Evolutionary conservation across 768 basidiomycete species (phyloP), one percentile per base, ranked within the genome.

Genomic region (Amanita exitialis): DNA sequence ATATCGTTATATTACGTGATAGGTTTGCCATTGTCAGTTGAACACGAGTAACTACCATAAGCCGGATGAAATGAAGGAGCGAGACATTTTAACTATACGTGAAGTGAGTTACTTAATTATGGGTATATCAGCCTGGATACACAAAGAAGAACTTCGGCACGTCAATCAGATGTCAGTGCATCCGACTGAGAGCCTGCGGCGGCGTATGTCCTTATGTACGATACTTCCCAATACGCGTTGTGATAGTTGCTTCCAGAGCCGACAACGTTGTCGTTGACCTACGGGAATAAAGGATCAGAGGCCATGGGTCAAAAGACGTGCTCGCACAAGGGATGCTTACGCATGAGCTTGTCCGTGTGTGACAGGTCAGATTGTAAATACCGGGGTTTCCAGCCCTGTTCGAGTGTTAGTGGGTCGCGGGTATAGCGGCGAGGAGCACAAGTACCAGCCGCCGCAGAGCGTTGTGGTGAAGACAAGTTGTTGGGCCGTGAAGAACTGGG

Each of bases 391-490:
- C 77, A 8, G 76, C 77, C 68, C 68, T 71, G 45, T 35, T 39
- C 34, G 13, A 10, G 9, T 9, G 28, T 30, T 30, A 30, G 28
- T 30, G 10, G 0, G 28, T 30, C 3, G 12, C 6, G 3, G 28
- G 28, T 30, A 30, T 12, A 30, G 10, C 28, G 28, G 10, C 28
- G 5, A 30, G 28, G 28, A 30, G 5, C 10, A 3, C 28, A 30
- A 30, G 5, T 30, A 30, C 69, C 70, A 72, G 10, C 50, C 54
- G 47, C 80, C 81, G 53, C 83, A 84, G 10, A 85, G 70, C 0
- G 83, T 84, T 20, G 80, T 88, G 37, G 84, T 74, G 20, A 89
- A 72, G 9, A 86, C 76, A 12, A 89, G 68, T 32, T 77, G 70
- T 56, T 89, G 85, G 3, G 79, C 76, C 30, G 75, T 68, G 62